These are phyloP conservation scores for Porogramme epimiltina DNA, from an alignment of 1,284 basidiomycete genomes.

Conservation along the genomic window DNA sequence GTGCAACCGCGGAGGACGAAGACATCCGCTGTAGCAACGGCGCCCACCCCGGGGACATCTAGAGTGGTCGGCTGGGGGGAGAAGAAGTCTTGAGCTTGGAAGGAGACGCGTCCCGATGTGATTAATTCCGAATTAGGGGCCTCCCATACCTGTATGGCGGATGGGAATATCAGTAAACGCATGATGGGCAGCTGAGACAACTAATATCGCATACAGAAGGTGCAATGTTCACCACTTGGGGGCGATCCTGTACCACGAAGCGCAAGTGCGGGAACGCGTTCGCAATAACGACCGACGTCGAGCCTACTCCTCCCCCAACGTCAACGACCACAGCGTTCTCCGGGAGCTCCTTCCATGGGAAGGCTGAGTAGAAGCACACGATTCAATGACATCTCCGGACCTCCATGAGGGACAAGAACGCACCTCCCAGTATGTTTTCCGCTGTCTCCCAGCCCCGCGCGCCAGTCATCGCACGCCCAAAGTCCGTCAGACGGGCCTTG, in stretches of 20 bases:
- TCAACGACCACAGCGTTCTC: conserved; percentile 57
- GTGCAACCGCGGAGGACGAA: conserved; percentile 74
- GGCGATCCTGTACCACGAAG: conserved; percentile 72
- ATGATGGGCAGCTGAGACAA: background rate
- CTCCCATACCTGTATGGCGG: conserved; percentile 49
- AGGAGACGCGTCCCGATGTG: conserved; percentile 54
- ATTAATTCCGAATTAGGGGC: conserved; percentile 60
- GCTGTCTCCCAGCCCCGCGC: conserved; percentile 13
- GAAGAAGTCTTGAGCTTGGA: conserved; percentile 77
- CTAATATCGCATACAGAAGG: conserved; percentile 42
- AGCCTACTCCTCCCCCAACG: conserved; percentile 76
- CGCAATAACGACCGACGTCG: conserved; percentile 64
- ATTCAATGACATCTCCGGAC: rapidly evolving
- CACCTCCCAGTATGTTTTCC: conserved; percentile 15
- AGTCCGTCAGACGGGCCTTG: conserved; percentile 7
- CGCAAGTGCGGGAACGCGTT: conserved; percentile 51
- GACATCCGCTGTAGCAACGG: conserved; percentile 42
- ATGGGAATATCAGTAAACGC: too few species aligned
- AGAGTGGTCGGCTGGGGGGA: conserved; percentile 49
- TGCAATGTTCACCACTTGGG: conserved; percentile 64
- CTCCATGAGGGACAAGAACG: background rate
- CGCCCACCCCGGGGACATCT: conserved; percentile 7
- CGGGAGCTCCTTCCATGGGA: conserved; percentile 62
- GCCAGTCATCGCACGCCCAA: conserved; percentile 17
- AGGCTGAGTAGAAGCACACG: conserved; percentile 42